Evolutionary conservation across 441 rosid species (phyloP), one percentile per base, ranked within the genome.

Genomic region (Rhodomyrtus psidioides): DNA sequence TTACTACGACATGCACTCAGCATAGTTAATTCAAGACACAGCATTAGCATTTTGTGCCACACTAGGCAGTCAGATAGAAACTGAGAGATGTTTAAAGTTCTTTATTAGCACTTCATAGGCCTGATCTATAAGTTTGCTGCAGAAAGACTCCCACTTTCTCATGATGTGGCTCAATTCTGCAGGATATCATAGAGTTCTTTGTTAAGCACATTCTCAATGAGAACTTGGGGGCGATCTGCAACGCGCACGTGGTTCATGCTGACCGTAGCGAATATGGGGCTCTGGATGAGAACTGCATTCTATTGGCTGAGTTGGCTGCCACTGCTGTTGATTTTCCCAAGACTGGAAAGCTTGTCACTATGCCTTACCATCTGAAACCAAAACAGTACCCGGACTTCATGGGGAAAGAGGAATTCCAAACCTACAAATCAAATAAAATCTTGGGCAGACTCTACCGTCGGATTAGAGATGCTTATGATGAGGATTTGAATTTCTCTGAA

Each of bases 271-370:
- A 93, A 51, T 12, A 88, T 81, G 98, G 98, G 75, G 98, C 99
- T 85, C 84, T 89, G 87, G 96, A 95, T 82, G 93, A 93, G 86
- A 94, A 93, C 14, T 97, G 99, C 90, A 54, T 90, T 84, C 87
- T 55, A 19, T 93, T 97, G 9, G 98, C 98, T 34, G 93, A 94
- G 92, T 89, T 96, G 82, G 98, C 99, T 23, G 98, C 99, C 84
- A 94, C 93, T 34, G 98, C 99, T 82, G 98, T 97, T 86, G 98
- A 97, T 89, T 94, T 93, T 87, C 98, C 98, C 19, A 97, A 95
- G 92, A 97, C 98, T 9, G 98, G 98, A 89, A 95, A 92, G 89
- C 55, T 94, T 9, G 99, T 95, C 51, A 44, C 89, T 17, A 93
- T 97, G 98, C 99, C 98, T 27, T 55, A 75, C 44, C 83, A 90